Percentiles rank a stretch among this genome's conserved stretches.
Conservation (phyloP, 495 filamentous ascomycete genomes). For the Aspergillus avenaceus region DNA sequence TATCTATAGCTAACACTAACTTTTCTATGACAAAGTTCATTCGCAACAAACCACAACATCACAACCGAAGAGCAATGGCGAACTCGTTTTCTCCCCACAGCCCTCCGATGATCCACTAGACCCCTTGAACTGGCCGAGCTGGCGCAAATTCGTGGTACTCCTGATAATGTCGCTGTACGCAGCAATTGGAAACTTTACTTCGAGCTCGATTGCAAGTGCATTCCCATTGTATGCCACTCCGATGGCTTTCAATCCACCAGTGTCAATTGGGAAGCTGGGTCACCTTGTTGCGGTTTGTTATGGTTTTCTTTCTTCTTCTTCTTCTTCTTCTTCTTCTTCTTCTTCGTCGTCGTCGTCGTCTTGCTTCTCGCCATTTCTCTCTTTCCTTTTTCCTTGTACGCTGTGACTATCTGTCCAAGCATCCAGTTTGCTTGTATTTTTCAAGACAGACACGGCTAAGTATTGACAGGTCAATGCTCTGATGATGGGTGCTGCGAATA, state of each 20-base stretch:
- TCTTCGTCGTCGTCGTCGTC: no score
- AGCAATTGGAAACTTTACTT: conserved; percentile 10
- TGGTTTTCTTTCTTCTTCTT: no score
- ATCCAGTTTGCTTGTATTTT: no score
- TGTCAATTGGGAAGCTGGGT: conserved; percentile 5
- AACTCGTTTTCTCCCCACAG: conserved; percentile 5
- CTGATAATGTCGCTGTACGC: conserved; percentile 8
- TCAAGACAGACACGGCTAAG: no score
- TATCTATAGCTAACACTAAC: background rate
- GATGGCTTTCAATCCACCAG: conserved; percentile 9
- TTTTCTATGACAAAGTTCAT: no score
- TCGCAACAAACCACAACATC: background rate
- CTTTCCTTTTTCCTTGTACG: no score
- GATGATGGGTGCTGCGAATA: conserved; percentile 15
- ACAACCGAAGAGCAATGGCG: conserved; percentile 3
- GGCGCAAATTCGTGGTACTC: conserved; percentile 7
- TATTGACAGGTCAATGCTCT: conserved; percentile 5
- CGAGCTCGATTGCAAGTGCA: conserved; percentile 3
- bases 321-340: no score
- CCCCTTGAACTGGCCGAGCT: conserved; percentile 9
- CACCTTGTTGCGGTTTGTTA: conserved; percentile 11
- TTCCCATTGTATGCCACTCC: conserved; percentile 11
- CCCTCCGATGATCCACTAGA: conserved; percentile 7
- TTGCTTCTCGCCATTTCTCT: no score
- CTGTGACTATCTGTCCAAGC: no score